A percentile compares a stretch with the other conserved stretches of the same genome.
These are phyloP conservation scores for Eustoma russellianum DNA, from an alignment of 257 asterid species.

Conservation along the genomic window DNA sequence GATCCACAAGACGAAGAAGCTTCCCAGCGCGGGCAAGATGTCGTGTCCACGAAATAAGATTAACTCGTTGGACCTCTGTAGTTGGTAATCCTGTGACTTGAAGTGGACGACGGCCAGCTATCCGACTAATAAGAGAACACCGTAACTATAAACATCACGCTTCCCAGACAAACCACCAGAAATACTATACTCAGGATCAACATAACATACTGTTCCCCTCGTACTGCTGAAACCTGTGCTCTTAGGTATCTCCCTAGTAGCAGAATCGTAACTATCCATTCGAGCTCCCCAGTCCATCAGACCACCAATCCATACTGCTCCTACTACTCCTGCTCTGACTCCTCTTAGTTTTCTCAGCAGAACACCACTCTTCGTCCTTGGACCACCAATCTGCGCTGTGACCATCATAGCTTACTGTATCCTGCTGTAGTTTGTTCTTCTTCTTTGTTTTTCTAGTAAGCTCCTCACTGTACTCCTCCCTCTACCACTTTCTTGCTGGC, in stretches of 20 bases:
- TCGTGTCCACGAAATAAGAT: slow-evolving; percentile 88
- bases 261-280: slow-evolving; percentile 57
- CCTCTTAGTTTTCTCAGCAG: slow-evolving; percentile 46
- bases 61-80: slow-evolving; percentile 88
- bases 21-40: slow-evolving; percentile 92
- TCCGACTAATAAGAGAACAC: slow-evolving; percentile 69
- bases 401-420: slow-evolving; percentile 41
- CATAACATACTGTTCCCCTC: slow-evolving; percentile 92
- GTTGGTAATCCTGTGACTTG: slow-evolving; percentile 92
- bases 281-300: slow-evolving; percentile 81
- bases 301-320: slow-evolving; percentile 93
- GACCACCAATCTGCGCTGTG: slow-evolving; percentile 40
- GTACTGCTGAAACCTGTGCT: slow-evolving; percentile 86
- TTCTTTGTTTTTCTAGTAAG: slow-evolving; percentile 71
- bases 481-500: slow-evolving; percentile 98
- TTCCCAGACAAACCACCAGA: slow-evolving; percentile 74
- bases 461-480: slow-evolving; percentile 89
- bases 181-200: slow-evolving; percentile 85
- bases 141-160: slow-evolving; percentile 86
- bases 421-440: slow-evolving; percentile 40
- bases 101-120: slow-evolving; percentile 92
- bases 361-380: slow-evolving; percentile 45
- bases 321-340: slow-evolving; percentile 46
- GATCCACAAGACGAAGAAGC: slow-evolving; percentile 81
- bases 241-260: slow-evolving; percentile 67